A percentile compares a stretch with the other conserved stretches of the same genome.
Conservation (phyloP, 208 protist species). For the Acanthamoeba divionensis region DNA sequence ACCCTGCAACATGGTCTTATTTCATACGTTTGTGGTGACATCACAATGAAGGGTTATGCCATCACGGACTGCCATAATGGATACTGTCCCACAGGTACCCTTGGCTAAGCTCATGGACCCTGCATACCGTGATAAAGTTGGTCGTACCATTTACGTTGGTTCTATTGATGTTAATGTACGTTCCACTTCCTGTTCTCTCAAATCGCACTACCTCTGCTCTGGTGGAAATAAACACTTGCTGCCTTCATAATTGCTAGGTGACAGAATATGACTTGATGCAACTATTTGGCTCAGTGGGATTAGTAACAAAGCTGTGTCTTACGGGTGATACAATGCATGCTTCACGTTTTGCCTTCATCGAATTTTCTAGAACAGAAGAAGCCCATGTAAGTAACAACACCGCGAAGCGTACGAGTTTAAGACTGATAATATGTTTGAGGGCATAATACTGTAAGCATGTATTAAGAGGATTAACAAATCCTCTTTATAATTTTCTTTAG, state of each 20-base stretch:
- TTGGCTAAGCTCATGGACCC: neutral
- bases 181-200: neutral
- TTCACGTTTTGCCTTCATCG: slow-evolving; percentile 40
- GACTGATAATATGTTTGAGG: no score
- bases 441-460: no score
- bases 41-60: neutral
- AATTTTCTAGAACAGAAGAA: neutral
- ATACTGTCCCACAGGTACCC: neutral
- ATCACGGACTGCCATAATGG: slow-evolving; percentile 24
- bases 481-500: no score
- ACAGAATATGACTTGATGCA: neutral
- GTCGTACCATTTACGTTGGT: slow-evolving; percentile 28
- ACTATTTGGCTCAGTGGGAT: neutral
- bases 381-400: neutral
- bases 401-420: neutral
- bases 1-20: neutral
- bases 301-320: slow-evolving; percentile 20
- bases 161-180: neutral
- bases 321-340: slow-evolving; percentile 2
- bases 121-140: neutral
- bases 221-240: neutral
- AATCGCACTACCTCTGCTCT: neutral
- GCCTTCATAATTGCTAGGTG: no score
- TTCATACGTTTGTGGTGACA: neutral
- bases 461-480: no score